Percentiles rank a stretch among this genome's conserved stretches.
These are phyloP conservation scores for Lasiodiplodia hormozganensis DNA, from an alignment of 2,329 filamentous ascomycete species.

Conservation along the genomic window DNA sequence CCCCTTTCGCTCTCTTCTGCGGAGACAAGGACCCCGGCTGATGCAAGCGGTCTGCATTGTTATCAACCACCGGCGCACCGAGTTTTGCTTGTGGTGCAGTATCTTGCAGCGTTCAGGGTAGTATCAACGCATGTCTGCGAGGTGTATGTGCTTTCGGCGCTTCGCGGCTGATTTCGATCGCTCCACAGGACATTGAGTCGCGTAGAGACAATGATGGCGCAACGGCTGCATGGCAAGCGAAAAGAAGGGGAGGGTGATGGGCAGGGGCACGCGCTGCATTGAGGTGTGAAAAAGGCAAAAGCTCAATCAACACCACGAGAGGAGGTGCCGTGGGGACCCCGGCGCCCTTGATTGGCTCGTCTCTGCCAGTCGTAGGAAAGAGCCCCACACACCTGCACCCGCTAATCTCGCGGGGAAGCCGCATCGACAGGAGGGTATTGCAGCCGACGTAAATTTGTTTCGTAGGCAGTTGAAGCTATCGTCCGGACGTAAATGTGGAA, in stretches of 20 bases:
- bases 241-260: neutral
- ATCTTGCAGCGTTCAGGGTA: neutral
- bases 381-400: neutral
- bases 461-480: too few relatives aligned
- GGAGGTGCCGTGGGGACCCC: neutral
- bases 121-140: neutral
- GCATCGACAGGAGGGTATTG: neutral
- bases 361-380: neutral
- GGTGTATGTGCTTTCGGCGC: too few relatives aligned
- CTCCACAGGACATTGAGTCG: too few relatives aligned
- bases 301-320: constrained; percentile 17
- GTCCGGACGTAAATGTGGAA: too few relatives aligned
- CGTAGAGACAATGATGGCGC: neutral
- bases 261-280: neutral
- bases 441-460: too few relatives aligned
- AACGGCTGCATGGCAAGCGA: neutral
- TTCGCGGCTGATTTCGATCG: neutral
- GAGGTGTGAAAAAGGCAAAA: neutral
- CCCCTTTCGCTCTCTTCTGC: constrained; percentile 31
- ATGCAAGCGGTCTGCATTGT: neutral
- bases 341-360: constrained; percentile 15
- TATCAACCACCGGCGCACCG: neutral
- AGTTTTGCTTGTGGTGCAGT: neutral
- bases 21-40: constrained; percentile 33
- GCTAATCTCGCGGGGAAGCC: constrained; percentile 21